Evolutionary conservation across 768 basidiomycete genomes (phyloP), one percentile per base, ranked within the genome.

Genomic region (Hortiboletus flavorubellus): DNA sequence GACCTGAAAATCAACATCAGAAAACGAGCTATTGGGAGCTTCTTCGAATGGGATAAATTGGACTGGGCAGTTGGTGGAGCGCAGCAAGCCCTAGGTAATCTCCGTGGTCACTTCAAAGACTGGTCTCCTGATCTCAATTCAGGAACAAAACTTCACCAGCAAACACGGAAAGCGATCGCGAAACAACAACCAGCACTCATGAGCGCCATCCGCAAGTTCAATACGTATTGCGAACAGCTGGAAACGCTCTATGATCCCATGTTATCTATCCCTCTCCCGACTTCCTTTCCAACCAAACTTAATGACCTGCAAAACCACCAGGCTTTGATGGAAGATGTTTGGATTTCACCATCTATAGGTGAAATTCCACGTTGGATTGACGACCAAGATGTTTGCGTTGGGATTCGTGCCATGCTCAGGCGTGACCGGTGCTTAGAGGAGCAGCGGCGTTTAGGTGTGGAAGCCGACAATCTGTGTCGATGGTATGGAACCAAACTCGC

Each of bases 311-410:
- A 42, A 0, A 40, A 50, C 5, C 43, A 64, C 31, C 49, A 69
- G 0, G 48, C 29, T 0, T 60, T 79, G 0, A 69, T 76, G 68
- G 67, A 75, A 31, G 75, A 76, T 50, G 64, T 76, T 0, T 56
- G 55, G 49, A 56, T 56, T 7, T 2, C 11, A 0, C 49, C 44
- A 2, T 39, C 45, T 0, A 3, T 14, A 0, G 26, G 30, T 2
- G 18, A 38, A 1, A 29, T 48, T 29, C 35, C 35, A n/a, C 45
- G 11, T 7, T 79, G 76, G 75, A 63, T 76, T 0, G 59, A 68
- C 10, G 71, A 77, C 46, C 21, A 44, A 2, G 58, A 67, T 6
- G 63, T 74, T 2, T 68, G 64, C 4, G 51, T 64, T 0, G 70
- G 74, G 0, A 77, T 77, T 2, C 55, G 56, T 16, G 54, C 61